Evolutionary conservation across 2,329 filamentous ascomycete species (phyloP).

Genomic region (Beauveria caledonica): DNA sequence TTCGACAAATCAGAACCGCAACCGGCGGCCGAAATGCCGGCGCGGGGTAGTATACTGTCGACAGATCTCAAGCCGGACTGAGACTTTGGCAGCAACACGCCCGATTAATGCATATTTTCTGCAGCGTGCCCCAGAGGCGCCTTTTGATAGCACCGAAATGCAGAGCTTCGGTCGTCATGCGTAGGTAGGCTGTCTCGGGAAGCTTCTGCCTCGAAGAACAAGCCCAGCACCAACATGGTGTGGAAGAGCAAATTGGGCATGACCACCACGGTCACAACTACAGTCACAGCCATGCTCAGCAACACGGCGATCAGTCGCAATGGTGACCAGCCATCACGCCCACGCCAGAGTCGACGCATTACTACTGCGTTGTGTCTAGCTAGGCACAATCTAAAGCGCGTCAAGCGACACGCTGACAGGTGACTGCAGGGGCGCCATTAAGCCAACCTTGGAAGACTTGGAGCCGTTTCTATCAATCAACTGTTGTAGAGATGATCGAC

Average conservation of each 20-base stretch:
- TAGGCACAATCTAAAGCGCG: not conserved
- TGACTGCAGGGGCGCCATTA: not conserved
- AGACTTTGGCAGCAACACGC: not conserved
- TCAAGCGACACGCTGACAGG: conserved; percentile 3
- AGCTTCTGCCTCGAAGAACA: not conserved
- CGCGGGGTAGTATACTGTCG: not conserved
- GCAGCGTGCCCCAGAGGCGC: not conserved
- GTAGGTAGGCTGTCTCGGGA: not conserved
- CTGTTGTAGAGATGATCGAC: not conserved
- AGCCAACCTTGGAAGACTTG: not conserved
- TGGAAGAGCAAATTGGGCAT: not conserved
- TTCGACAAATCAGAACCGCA: not conserved
- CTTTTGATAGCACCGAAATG: not conserved
- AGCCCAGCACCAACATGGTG: not conserved
- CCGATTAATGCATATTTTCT: not conserved
- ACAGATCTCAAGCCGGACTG: not conserved
- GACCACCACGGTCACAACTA: not conserved
- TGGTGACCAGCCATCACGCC: not conserved
- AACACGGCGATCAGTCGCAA: not conserved
- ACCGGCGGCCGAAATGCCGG: not conserved
- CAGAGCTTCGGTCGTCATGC: not conserved
- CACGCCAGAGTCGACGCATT: not conserved
- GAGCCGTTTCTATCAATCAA: conserved; percentile 2
- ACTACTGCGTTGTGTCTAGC: not conserved
- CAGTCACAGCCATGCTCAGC: not conserved